Evolutionary conservation across 163 green algal species (phyloP).

Genomic region (Scenedesmus sp.): DNA sequence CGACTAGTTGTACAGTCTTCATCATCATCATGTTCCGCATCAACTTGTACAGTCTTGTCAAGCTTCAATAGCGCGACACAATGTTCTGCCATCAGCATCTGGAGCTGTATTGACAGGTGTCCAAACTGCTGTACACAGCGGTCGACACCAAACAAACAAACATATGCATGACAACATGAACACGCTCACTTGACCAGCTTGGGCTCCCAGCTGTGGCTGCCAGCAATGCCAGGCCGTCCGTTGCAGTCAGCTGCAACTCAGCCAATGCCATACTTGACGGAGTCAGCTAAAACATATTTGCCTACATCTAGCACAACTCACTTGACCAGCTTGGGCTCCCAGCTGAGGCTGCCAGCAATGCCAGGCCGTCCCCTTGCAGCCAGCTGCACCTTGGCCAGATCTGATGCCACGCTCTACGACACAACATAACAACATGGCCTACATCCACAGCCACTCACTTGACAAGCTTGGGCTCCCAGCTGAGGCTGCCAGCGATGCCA

Average conservation of each 20-base stretch:
- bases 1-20: too few species aligned
- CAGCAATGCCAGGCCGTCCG: not conserved
- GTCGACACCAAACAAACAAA: too few species aligned
- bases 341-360: not conserved
- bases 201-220: not conserved
- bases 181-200: conserved; percentile 15
- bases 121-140: too few species aligned
- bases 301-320: not conserved
- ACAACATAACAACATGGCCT: too few species aligned
- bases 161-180: too few species aligned
- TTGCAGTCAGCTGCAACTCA: conserved; percentile 56
- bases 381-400: conserved; percentile 73
- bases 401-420: conserved; percentile 81
- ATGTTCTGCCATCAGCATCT: too few species aligned
- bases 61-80: too few species aligned
- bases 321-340: conserved; percentile 8
- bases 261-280: conserved; percentile 81
- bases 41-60: too few species aligned
- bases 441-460: not conserved
- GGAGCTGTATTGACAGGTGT: too few species aligned
- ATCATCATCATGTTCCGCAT: too few species aligned
- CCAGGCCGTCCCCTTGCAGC: not conserved
- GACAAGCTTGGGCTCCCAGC: conserved; percentile 20
- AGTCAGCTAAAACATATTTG: too few species aligned
- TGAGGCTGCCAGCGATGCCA: not conserved